phyloP scores from a whole-genome alignment of 768 basidiomycete genomes.

The Coprinellus micaceus region DNA sequence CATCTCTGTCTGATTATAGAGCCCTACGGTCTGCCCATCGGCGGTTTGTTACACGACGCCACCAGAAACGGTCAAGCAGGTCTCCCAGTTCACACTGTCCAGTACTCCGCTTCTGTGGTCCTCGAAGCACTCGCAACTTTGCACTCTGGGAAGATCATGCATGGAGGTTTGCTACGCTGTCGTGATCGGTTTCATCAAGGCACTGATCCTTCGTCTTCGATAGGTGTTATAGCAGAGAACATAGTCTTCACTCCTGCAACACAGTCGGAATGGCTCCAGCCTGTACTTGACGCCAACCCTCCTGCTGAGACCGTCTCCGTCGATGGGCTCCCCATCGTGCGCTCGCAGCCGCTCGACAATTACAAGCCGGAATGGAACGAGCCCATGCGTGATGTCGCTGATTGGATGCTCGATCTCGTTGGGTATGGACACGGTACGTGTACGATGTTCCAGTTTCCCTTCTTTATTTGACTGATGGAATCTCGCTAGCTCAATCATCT shows the following conservation, averaged over 20 bases:
- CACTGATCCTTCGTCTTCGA: background rate
- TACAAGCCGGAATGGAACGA: background rate
- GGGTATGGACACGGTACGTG: background rate
- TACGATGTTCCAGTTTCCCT: background rate
- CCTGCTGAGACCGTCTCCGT: background rate
- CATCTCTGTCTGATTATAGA: background rate
- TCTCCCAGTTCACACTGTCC: background rate
- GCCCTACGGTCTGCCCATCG: background rate
- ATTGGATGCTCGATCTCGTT: background rate
- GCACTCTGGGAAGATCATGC: background rate
- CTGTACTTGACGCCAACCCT: background rate
- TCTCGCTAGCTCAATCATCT: background rate
- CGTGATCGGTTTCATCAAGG: background rate
- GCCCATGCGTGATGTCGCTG: background rate
- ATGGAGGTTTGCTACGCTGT: background rate
- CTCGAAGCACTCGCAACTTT: background rate
- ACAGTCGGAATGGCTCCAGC: background rate
- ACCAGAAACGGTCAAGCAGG: background rate
- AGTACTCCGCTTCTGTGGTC: background rate
- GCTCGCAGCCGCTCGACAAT: background rate
- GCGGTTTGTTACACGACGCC: background rate
- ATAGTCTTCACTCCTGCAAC: background rate
- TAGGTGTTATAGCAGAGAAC: background rate
- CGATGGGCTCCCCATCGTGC: background rate
- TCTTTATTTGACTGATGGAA: background rate